These are phyloP conservation scores for Exophiala mesophila DNA, from an alignment of 2,329 filamentous ascomycete genomes.

Conservation along the genomic window DNA sequence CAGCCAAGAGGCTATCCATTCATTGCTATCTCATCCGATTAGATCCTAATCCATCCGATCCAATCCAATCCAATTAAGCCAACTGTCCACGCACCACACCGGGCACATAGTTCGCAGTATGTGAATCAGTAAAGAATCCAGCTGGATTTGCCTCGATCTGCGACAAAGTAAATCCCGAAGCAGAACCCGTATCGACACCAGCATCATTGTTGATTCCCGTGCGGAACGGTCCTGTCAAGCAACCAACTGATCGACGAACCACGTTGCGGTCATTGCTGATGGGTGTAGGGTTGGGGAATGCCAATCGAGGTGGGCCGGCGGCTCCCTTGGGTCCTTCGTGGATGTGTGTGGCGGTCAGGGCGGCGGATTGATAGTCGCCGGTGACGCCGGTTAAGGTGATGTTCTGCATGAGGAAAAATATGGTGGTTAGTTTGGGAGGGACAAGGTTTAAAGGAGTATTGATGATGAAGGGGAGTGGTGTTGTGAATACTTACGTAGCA, in stretches of 20 bases:
- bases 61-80: constrained; percentile 14
- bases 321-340: constrained; percentile 46
- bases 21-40: too few relatives aligned
- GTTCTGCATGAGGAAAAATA: constrained; percentile 35
- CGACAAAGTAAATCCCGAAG: constrained; percentile 45
- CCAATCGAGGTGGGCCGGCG: constrained; percentile 49
- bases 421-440: too few relatives aligned
- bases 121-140: constrained; percentile 51
- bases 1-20: too few relatives aligned
- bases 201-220: constrained; percentile 40
- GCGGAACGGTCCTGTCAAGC: constrained; percentile 37
- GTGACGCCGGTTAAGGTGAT: constrained; percentile 48
- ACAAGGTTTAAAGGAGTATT: too few relatives aligned
- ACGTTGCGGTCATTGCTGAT: constrained; percentile 31
- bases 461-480: not conserved
- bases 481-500: constrained; percentile 31
- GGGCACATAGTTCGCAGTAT: constrained; percentile 46
- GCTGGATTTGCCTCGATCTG: constrained; percentile 49
- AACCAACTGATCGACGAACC: constrained; percentile 15
- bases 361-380: constrained; percentile 48
- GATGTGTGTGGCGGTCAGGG: constrained; percentile 52
- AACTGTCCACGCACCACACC: constrained; percentile 53
- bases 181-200: constrained; percentile 44
- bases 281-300: constrained; percentile 47
- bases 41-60: too few relatives aligned